Conservation (phyloP, 2,329 filamentous ascomycete genomes). For the Rhexocercosporidium sp. region DNA sequence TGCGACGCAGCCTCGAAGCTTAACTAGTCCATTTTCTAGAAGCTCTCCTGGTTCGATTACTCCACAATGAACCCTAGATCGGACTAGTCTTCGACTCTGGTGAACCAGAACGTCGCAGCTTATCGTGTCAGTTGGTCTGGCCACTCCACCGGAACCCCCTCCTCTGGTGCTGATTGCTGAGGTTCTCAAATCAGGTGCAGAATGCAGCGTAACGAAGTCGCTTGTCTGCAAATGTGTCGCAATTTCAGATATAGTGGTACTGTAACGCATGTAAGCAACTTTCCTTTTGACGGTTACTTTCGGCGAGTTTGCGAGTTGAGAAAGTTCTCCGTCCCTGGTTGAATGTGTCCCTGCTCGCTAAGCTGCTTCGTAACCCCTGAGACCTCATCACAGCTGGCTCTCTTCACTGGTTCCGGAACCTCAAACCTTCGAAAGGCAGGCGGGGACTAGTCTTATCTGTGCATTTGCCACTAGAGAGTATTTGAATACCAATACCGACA, state of each 20-base stretch:
- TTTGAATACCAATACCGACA: slow-evolving; percentile 21
- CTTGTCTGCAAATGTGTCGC: background rate
- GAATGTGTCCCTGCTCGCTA: too few species aligned
- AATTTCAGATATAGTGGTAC: background rate
- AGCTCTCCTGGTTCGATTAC: slow-evolving; percentile 22
- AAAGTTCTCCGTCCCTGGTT: background rate
- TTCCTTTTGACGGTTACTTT: background rate
- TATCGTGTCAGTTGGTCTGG: background rate
- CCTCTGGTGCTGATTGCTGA: background rate
- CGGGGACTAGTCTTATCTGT: slow-evolving; percentile 33
- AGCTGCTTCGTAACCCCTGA: background rate
- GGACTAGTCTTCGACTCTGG: background rate
- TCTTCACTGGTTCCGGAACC: slow-evolving; percentile 11
- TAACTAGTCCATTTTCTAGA: slow-evolving; percentile 25
- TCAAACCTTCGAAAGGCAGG: slow-evolving; percentile 12
- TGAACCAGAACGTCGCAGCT: slow-evolving; percentile 10
- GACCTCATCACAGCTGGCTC: background rate
- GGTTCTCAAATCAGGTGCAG: background rate
- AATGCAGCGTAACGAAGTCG: too few species aligned
- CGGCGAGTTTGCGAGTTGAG: background rate
- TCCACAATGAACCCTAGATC: background rate
- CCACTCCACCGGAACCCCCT: background rate
- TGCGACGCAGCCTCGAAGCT: slow-evolving; percentile 1
- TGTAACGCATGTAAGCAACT: background rate
- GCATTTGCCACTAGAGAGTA: slow-evolving; percentile 24